phyloP scores from a whole-genome alignment of 331 rosid genomes.

The Rosa hybrid region DNA sequence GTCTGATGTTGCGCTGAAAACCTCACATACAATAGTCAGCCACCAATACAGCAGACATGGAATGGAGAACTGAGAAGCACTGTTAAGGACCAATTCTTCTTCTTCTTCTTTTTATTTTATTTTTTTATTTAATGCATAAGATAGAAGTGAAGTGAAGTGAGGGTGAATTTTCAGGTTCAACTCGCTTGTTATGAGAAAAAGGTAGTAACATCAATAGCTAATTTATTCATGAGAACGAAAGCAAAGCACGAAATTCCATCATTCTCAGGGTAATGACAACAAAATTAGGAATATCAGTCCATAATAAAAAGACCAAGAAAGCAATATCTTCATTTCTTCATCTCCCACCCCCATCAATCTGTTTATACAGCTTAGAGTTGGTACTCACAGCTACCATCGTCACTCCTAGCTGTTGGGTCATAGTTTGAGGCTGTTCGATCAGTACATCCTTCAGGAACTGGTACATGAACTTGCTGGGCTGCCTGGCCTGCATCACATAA shows the following conservation, averaged over 20 bases:
- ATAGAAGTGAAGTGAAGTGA: not conserved
- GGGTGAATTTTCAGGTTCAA: not conserved
- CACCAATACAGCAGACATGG: not conserved
- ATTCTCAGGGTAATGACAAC: not conserved
- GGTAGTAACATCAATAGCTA: not conserved
- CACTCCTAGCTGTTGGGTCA: constrained; percentile 47
- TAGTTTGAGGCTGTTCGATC: constrained; percentile 39
- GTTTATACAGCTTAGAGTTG: constrained; percentile 7
- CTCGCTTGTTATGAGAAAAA: not conserved
- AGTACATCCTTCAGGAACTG: constrained; percentile 48
- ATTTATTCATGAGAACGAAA: constrained; percentile 3
- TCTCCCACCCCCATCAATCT: not conserved
- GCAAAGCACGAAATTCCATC: not conserved
- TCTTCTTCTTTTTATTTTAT: too few relatives aligned
- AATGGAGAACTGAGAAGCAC: not conserved
- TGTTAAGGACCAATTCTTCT: not conserved
- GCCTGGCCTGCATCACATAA: constrained; percentile 34
- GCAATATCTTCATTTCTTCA: constrained; percentile 11
- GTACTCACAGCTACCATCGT: constrained; percentile 40
- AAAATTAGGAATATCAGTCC: constrained; percentile 12
- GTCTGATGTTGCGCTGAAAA: not conserved
- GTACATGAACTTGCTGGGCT: constrained; percentile 38
- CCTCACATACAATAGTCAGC: not conserved
- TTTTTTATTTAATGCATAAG: not conserved
- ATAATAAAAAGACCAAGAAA: not conserved